These are phyloP conservation scores for Apodospora peruviana DNA, from an alignment of 495 filamentous ascomycete species.

Conservation along the genomic window DNA sequence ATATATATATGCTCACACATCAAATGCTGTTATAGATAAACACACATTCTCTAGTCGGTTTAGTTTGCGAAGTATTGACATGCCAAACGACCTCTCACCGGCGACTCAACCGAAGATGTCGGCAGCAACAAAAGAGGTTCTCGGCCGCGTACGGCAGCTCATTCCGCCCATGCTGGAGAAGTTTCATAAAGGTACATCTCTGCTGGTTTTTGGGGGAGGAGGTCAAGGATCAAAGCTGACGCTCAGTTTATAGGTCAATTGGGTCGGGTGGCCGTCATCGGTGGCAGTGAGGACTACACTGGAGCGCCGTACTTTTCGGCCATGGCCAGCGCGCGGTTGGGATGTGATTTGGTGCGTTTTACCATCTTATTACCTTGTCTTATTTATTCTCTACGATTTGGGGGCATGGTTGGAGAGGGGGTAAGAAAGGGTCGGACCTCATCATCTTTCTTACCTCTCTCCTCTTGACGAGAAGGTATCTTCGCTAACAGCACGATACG, in stretches of 20 bases:
- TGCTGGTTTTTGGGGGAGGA: constrained; percentile 1
- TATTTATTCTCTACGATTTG: too few species aligned
- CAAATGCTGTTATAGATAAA: too few species aligned
- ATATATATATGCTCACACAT: too few species aligned
- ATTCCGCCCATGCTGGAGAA: constrained; percentile 91
- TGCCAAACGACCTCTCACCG: neutral
- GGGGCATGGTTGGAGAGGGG: too few species aligned
- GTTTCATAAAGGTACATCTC: constrained; percentile 84
- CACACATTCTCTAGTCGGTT: too few species aligned
- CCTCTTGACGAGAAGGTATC: neutral
- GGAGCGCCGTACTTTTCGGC: constrained; percentile 97
- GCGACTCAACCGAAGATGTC: constrained; percentile 41
- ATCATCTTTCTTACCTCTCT: neutral
- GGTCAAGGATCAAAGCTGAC: too few species aligned
- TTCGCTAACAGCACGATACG: neutral
- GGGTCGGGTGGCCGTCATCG: constrained; percentile 88
- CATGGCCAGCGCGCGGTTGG: constrained; percentile 86
- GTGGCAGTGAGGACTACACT: constrained; percentile 92
- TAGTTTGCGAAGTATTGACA: too few species aligned
- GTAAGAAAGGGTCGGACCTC: too few species aligned
- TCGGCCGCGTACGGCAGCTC: constrained; percentile 80
- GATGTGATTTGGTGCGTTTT: constrained; percentile 69
- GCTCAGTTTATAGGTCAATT: constrained; percentile 60
- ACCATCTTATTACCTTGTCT: too few species aligned
- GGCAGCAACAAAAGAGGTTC: constrained; percentile 54